Conservation (phyloP, 331 rosid genomes). For the Acacia concinna region DNA sequence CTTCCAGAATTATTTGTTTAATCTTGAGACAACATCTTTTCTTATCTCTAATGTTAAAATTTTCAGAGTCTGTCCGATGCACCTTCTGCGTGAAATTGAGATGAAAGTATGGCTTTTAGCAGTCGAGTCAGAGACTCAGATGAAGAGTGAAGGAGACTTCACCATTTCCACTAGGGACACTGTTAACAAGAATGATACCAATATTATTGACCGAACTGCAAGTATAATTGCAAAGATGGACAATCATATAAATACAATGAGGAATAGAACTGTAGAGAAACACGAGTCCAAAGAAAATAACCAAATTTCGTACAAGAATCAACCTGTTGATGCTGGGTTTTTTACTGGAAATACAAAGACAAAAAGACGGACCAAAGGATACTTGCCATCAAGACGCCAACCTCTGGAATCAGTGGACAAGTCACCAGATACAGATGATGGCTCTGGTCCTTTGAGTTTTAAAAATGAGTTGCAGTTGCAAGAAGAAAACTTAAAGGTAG, state of each 20-base stretch:
- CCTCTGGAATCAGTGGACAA: conserved; percentile 60
- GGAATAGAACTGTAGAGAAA: conserved; percentile 65
- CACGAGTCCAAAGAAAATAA: conserved; percentile 63
- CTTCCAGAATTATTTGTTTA: conserved; percentile 27
- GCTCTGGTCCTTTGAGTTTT: conserved; percentile 46
- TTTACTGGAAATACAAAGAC: conserved; percentile 70
- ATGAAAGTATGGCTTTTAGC: conserved; percentile 98
- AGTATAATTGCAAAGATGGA: conserved; percentile 88
- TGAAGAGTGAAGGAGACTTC: conserved; percentile 82
- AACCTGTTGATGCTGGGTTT: conserved; percentile 52
- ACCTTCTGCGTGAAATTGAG: conserved; percentile 96
- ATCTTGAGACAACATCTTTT: conserved; percentile 33
- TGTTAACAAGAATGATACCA: conserved; percentile 60
- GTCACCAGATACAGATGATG: conserved; percentile 65
- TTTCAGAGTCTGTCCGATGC: conserved; percentile 79
- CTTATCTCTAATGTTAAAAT: conserved; percentile 38
- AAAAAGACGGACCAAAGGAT: conserved; percentile 86
- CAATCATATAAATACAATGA: conserved; percentile 65
- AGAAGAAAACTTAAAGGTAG: conserved; percentile 73
- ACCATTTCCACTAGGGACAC: conserved; percentile 56
- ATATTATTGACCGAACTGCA: conserved; percentile 89
- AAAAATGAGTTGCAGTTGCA: conserved; percentile 61
- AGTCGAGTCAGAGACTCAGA: conserved; percentile 87
- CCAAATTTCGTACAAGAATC: conserved; percentile 62
- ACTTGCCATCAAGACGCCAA: conserved; percentile 57